Percentiles rank a stretch among this genome's conserved stretches.
These are phyloP conservation scores for Rubia balearica DNA, from an alignment of 305 asterid species.

Conservation along the genomic window DNA sequence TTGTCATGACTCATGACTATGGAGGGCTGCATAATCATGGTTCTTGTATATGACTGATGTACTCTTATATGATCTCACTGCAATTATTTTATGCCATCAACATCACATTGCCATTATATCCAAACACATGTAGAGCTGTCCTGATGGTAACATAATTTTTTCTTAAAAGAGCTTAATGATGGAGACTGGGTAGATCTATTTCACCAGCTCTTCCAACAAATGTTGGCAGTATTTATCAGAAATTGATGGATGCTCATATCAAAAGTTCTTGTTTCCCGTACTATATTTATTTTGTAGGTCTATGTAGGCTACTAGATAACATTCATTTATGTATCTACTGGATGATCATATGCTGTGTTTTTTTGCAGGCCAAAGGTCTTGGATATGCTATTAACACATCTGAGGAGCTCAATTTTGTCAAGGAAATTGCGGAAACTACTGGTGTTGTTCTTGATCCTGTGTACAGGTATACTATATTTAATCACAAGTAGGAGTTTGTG, in stretches of 20 bases:
- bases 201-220: neutral
- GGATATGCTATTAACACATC: conserved; percentile 86
- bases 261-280: neutral
- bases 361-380: conserved; percentile 83
- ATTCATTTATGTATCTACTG: neutral
- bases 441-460: conserved; percentile 95
- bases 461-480: conserved; percentile 49
- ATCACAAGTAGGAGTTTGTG: neutral
- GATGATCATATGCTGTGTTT: conserved; percentile 9
- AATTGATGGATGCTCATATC: neutral
- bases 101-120: neutral
- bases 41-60: neutral
- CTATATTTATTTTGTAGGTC: neutral
- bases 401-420: conserved; percentile 75
- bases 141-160: neutral
- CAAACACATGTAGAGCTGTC: neutral
- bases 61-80: neutral
- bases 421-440: conserved; percentile 72
- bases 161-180: neutral
- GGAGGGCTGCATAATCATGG: neutral
- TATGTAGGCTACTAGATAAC: neutral
- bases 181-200: neutral
- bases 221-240: neutral
- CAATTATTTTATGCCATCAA: neutral
- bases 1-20: neutral